These are phyloP conservation scores for Balakata baccata DNA, from an alignment of 345 rosid genomes.

Conservation along the genomic window DNA sequence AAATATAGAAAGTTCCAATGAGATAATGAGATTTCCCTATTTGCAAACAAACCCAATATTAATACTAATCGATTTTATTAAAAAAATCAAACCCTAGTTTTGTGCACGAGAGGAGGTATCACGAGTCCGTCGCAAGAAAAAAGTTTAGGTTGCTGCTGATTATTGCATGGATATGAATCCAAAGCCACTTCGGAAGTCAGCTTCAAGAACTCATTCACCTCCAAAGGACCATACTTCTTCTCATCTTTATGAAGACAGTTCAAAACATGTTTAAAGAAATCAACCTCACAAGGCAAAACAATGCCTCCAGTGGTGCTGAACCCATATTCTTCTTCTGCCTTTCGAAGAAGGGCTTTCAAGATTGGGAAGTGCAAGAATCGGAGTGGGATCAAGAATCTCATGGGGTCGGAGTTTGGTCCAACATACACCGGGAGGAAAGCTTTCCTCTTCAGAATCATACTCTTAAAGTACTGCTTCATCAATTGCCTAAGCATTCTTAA, in stretches of 20 bases:
- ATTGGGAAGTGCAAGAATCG: slow-evolving; percentile 21
- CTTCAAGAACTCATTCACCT: slow-evolving; percentile 12
- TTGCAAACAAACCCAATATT: too few relatives aligned
- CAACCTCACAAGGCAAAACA: slow-evolving; percentile 22
- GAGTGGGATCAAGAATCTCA: slow-evolving; percentile 20
- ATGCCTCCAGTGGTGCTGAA: slow-evolving; percentile 23
- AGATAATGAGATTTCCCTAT: too few relatives aligned
- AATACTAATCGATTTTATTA: too few relatives aligned
- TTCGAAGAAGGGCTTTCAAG: slow-evolving; percentile 15
- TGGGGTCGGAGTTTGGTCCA: not conserved
- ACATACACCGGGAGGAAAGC: slow-evolving; percentile 18
- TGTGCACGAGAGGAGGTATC: too few relatives aligned
- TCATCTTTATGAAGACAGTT: slow-evolving; percentile 16
- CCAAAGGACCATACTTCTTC: slow-evolving; percentile 17
- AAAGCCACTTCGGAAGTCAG: not conserved
- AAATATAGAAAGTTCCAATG: too few relatives aligned
- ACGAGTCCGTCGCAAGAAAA: too few relatives aligned
- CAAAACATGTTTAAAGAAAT: slow-evolving; percentile 14
- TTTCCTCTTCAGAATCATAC: not conserved
- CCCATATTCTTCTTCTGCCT: slow-evolving; percentile 24
- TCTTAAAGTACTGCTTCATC: not conserved
- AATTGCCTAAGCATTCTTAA: not conserved
- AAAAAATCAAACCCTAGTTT: too few relatives aligned
- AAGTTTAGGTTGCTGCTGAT: not conserved
- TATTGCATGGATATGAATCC: not conserved